Conservation (phyloP, 257 asterid genomes). For the Solanum commersonii region DNA sequence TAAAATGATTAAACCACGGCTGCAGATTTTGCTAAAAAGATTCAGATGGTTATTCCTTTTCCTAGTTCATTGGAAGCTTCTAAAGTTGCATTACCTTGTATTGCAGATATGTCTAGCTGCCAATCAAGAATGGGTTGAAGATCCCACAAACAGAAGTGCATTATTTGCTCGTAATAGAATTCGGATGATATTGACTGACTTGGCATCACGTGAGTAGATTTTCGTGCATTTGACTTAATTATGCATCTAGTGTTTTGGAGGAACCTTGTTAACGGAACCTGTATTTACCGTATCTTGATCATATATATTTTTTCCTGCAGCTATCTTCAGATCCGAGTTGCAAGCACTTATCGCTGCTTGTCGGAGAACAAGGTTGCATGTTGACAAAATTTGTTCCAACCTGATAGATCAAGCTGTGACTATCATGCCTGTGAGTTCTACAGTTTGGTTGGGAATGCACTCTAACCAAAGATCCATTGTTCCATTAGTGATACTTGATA, state of each 20-base stretch:
- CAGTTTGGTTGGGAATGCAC: background rate
- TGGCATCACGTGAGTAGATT: slow-evolving; percentile 49
- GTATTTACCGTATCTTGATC: background rate
- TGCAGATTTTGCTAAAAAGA: background rate
- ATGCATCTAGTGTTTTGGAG: background rate
- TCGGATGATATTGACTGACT: slow-evolving; percentile 46
- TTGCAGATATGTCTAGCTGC: slow-evolving; percentile 63
- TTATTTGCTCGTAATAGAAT: slow-evolving; percentile 84
- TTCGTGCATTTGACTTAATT: background rate
- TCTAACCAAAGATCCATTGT: background rate
- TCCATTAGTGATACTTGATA: background rate
- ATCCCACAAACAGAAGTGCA: slow-evolving; percentile 74
- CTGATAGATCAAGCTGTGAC: slow-evolving; percentile 49
- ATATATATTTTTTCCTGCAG: slow-evolving; percentile 16
- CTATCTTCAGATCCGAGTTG: slow-evolving; percentile 58
- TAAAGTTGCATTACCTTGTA: background rate
- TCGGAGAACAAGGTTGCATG: slow-evolving; percentile 58
- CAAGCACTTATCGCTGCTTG: slow-evolving; percentile 63
- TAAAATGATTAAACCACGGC: background rate
- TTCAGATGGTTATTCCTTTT: background rate
- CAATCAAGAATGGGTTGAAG: slow-evolving; percentile 86
- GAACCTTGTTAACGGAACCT: background rate
- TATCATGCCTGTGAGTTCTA: slow-evolving; percentile 52
- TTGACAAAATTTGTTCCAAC: slow-evolving; percentile 40
- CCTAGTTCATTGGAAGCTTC: background rate